Base-by-base conservation (phyloP, 2,329 filamentous ascomycete genomes). In the Colletotrichum camelliae region DNA sequence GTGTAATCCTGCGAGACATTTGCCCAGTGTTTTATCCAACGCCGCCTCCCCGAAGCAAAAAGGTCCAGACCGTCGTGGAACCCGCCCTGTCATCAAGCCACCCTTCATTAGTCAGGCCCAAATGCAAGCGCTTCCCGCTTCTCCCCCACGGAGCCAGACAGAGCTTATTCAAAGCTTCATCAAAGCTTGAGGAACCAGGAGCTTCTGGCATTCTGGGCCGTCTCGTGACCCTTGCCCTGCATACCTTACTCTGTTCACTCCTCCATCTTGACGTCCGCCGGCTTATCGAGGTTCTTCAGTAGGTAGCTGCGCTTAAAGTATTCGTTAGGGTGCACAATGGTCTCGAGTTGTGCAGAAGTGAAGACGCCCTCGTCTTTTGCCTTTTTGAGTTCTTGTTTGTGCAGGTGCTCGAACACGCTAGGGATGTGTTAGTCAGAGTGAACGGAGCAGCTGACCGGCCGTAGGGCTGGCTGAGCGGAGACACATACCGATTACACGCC, bases 251-350 rank as follows among this genome's bases (percentile, higher is more conserved):
- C 27, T 16, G 57, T 43, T 83, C 85, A 92, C 78, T 82, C 87
- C 75, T 89, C 89, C 89, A 93, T 92, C 84, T 90, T 89, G 37
- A 90, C 85, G 76, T 92, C 90, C 21, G 87, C 85, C 33, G 82
- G 79, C 77, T 89, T 92, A 67, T 85, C 93, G 31, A 97, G 84
- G 82, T 97, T 95, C 88, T 96, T 98, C 77, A 99, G 87, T 79
- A 97, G 81, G 84, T 95, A 98, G 83, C 96, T 98, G 72, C 96
- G 91, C 89, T 98, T 98, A 85, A 98, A 99, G 85, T 98, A 99
- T 78, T 96, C 96, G 83, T 99, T 99, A 13, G 97, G 97, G 85
- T 99, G 97, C 27, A 98, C 93, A 82, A 99, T 98, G 0, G 96
- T 98, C 85, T 98, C 96, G 57, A 98, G 88, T 83, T 98, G 95